Conservation (phyloP, 768 basidiomycete species). For the Suillus americanus region DNA sequence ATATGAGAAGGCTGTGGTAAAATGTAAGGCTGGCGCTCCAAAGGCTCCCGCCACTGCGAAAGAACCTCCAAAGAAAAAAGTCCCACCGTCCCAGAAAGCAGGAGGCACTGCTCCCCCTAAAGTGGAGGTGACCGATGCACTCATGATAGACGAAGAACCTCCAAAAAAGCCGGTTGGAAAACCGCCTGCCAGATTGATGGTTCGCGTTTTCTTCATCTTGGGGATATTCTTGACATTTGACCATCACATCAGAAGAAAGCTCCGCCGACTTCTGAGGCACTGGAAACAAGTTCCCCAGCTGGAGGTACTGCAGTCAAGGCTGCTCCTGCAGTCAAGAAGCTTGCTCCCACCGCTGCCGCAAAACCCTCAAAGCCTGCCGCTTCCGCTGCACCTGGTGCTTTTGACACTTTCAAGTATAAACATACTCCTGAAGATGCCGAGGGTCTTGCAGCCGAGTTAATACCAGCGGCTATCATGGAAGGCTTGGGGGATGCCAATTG, state of each 20-base stretch:
- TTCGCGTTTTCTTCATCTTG: constrained; percentile 15
- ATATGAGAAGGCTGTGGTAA: constrained; percentile 88
- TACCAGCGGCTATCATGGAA: constrained; percentile 69
- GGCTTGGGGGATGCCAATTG: constrained; percentile 88
- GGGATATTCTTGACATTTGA: constrained; percentile 6
- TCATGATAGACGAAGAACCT: constrained; percentile 29
- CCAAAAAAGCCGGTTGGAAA: constrained; percentile 51
- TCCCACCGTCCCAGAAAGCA: constrained; percentile 28
- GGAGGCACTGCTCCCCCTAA: constrained; percentile 16
- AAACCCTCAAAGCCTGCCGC: constrained; percentile 50
- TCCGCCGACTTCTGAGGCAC: constrained; percentile 33
- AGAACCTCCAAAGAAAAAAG: constrained; percentile 38
- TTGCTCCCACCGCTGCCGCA: constrained; percentile 35
- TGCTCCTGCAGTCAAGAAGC: constrained; percentile 44
- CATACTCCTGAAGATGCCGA: constrained; percentile 94
- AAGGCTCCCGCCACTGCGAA: constrained; percentile 34
- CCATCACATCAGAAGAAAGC: constrained; percentile 51
- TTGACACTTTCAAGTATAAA: constrained; percentile 89
- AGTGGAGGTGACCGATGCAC: constrained; percentile 12
- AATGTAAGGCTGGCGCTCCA: constrained; percentile 69
- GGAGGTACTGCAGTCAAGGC: constrained; percentile 27
- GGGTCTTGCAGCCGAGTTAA: constrained; percentile 62
- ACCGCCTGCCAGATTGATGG: constrained; percentile 47
- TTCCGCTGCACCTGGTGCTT: constrained; percentile 47
- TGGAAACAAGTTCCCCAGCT: constrained; percentile 22